These are phyloP conservation scores for Penicillium aurantiogriseum DNA, from an alignment of 2,329 filamentous ascomycete genomes.

Conservation along the genomic window DNA sequence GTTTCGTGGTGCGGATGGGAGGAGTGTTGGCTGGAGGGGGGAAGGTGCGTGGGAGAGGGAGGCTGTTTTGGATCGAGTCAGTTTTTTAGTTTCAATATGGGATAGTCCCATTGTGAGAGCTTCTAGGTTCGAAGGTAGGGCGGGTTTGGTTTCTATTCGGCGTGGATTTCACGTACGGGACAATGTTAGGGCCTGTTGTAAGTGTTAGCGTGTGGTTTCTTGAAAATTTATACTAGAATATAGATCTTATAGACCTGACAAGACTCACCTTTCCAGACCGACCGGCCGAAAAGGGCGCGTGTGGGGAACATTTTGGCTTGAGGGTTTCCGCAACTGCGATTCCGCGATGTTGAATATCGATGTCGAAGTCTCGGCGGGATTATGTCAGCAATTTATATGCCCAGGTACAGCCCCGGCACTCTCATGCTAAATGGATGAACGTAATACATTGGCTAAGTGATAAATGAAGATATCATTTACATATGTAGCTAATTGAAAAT, in stretches of 20 bases:
- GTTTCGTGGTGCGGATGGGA: conserved; percentile 82
- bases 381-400: conserved; percentile 12
- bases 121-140: not conserved
- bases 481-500: not conserved
- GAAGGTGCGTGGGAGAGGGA: conserved; percentile 42
- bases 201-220: conserved; percentile 7
- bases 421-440: not conserved
- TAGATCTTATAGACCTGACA: too few species aligned
- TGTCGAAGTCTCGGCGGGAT: conserved; percentile 7
- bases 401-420: not conserved
- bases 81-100: not conserved
- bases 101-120: not conserved
- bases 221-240: not conserved
- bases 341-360: conserved; percentile 20
- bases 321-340: conserved; percentile 13
- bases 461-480: not conserved
- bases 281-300: conserved; percentile 67
- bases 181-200: conserved; percentile 63
- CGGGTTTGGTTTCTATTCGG: not conserved
- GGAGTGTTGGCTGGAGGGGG: conserved; percentile 61
- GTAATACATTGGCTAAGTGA: not conserved
- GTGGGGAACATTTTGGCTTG: conserved; percentile 64
- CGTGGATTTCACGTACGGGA: conserved; percentile 56
- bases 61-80: conserved; percentile 27
- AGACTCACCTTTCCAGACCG: conserved; percentile 80